Evolutionary conservation across 495 filamentous ascomycete species (phyloP), one percentile per base, ranked within the genome.

Genomic region (Aspergillus bridgeri): DNA sequence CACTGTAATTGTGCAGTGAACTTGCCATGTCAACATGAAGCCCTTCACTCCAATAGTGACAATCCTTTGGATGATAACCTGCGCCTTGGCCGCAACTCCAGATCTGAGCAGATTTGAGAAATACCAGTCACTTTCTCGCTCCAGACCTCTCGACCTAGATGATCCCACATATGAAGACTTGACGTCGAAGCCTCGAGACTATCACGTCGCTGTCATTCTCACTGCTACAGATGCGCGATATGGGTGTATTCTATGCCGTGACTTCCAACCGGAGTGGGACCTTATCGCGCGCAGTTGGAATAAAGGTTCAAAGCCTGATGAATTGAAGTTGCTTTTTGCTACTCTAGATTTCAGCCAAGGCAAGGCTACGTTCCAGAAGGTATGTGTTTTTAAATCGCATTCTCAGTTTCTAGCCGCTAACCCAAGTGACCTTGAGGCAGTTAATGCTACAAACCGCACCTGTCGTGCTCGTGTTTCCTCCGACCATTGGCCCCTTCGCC

Each of bases 231-330:
- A 97, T 64, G 66, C 87, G 42, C 83, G 90, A 21, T 97, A 87
- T 75, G 91, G 90, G 24, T 99, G 94, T 69, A 73, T 85, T 53
- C 79, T 97, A 48, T 99, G 94, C 69, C 82, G 84, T 38, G 89
- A 95, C 53, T 96, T 98, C 73, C 86, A 94, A 66, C 88, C 94
- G 1, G 95, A 99, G 74, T 99, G 91, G 87, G 89, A 96, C 22
- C 70, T 99, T 21, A 81, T 99, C 29, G 81, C 83, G 17, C 89
- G 83, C 67, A 95, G 90, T 77, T 99, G 94, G 94, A 80, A 79
- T 58, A 89, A 85, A 66, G 91, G 89, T 3, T 85, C 91, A 70
- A 89, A 87, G 74, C 70, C 78, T 29, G 88, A 83, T 43, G 86
- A 86, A 24, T 83, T 89, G 42, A 79, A 88, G 53, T 61, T 96